Evolutionary conservation across 176 grass and related monocot species (phyloP).

Genomic region (Zoysia japonica): DNA sequence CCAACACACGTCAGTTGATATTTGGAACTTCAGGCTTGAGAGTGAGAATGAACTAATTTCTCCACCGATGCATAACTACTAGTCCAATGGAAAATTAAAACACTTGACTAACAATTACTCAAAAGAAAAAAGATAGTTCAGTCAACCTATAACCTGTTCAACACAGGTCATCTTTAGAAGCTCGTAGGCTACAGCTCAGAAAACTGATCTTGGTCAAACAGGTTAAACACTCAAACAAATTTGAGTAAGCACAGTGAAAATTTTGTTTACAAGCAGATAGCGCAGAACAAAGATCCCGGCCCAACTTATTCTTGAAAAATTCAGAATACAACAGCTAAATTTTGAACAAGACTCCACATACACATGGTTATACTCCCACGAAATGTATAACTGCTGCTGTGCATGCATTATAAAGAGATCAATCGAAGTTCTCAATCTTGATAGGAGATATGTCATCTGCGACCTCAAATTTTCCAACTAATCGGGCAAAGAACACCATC

Average conservation of each 20-base stretch:
- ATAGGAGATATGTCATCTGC: slow-evolving; percentile 79
- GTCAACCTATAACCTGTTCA: not conserved
- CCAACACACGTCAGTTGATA: too few species aligned
- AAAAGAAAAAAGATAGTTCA: too few species aligned
- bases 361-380: not conserved
- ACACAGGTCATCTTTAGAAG: not conserved
- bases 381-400: not conserved
- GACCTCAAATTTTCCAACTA: slow-evolving; percentile 77
- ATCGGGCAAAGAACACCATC: slow-evolving; percentile 83
- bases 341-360: not conserved
- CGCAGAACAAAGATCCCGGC: not conserved
- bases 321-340: not conserved
- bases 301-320: not conserved
- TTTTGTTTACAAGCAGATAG: not conserved
- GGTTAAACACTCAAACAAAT: not conserved
- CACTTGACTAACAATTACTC: too few species aligned
- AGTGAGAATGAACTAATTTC: too few species aligned
- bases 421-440: slow-evolving; percentile 90
- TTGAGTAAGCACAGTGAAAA: not conserved
- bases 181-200: not conserved
- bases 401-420: slow-evolving; percentile 4
- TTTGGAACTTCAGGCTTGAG: too few species aligned
- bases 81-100: too few species aligned
- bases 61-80: too few species aligned
- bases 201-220: not conserved